phyloP scores from a whole-genome alignment of 2,329 filamentous ascomycete genomes.

The Fusarium clavum region DNA sequence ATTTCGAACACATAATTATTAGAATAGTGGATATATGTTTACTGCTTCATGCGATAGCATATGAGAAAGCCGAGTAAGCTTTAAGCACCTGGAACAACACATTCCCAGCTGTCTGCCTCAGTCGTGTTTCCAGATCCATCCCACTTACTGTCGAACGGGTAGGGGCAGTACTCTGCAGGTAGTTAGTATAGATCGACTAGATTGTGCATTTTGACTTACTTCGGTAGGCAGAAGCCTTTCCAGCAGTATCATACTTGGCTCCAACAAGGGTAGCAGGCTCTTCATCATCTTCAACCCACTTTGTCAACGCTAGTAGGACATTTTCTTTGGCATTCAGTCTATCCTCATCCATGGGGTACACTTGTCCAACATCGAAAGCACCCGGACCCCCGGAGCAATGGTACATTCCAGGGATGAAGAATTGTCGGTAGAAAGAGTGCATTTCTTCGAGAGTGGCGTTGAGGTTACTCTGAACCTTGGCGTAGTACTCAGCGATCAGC shows the following conservation, averaged over 20 bases:
- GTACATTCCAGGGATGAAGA: constrained; percentile 20
- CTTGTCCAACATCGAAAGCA: constrained; percentile 6
- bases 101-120: background rate
- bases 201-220: background rate
- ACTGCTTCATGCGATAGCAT: too few relatives aligned
- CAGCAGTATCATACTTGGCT: background rate
- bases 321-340: background rate
- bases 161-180: constrained; percentile 6
- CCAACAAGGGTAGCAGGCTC: background rate
- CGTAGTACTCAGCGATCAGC: constrained; percentile 5
- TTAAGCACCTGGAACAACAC: background rate
- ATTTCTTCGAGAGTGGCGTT: background rate
- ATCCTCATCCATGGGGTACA: background rate
- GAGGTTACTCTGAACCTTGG: constrained; percentile 2
- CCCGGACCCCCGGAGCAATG: constrained; percentile 8
- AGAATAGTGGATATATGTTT: too few relatives aligned
- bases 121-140: constrained; percentile 7
- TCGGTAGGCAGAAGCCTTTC: background rate
- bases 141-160: constrained; percentile 13
- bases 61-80: accelerated
- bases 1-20: too few relatives aligned
- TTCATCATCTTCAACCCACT: constrained; percentile 4
- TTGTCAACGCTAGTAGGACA: background rate
- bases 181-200: too few relatives aligned
- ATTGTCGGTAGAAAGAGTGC: constrained; percentile 10